Conservation (phyloP, 2,329 filamentous ascomycete genomes). For the Colletotrichum abscissum region DNA sequence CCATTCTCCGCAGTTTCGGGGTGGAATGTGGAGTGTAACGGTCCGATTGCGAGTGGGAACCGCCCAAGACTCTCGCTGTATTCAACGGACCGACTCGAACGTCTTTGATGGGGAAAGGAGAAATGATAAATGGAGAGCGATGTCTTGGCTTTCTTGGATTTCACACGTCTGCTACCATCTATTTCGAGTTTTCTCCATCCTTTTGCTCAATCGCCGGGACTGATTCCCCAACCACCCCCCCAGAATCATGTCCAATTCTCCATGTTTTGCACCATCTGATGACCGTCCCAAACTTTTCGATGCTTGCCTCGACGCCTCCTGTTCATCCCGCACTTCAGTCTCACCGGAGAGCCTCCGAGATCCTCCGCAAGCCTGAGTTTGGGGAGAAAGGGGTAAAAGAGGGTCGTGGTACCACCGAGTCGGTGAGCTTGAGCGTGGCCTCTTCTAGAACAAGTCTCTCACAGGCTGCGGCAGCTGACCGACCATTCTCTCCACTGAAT, state of each 20-base stretch:
- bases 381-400: background rate
- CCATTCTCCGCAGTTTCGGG: constrained; percentile 15
- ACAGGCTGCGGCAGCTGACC: background rate
- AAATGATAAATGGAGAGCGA: constrained; percentile 17
- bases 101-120: constrained; percentile 17
- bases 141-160: constrained; percentile 24
- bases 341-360: background rate
- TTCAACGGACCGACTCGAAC: constrained; percentile 28
- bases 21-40: constrained; percentile 12
- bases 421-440: background rate
- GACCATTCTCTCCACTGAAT: background rate
- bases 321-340: background rate
- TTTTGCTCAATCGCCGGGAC: background rate
- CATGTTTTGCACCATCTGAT: background rate
- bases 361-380: background rate
- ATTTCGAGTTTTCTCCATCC: background rate
- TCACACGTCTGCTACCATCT: background rate
- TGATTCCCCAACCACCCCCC: background rate
- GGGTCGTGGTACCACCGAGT: background rate
- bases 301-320: background rate
- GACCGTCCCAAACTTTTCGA: background rate
- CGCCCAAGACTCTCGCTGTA: constrained; percentile 23
- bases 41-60: constrained; percentile 21
- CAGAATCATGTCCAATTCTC: background rate
- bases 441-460: background rate